A percentile compares a stretch with the other conserved stretches of the same genome.
Evolutionary conservation across 805 yeast species (phyloP).

Genomic region (Lipomyces sp.): DNA sequence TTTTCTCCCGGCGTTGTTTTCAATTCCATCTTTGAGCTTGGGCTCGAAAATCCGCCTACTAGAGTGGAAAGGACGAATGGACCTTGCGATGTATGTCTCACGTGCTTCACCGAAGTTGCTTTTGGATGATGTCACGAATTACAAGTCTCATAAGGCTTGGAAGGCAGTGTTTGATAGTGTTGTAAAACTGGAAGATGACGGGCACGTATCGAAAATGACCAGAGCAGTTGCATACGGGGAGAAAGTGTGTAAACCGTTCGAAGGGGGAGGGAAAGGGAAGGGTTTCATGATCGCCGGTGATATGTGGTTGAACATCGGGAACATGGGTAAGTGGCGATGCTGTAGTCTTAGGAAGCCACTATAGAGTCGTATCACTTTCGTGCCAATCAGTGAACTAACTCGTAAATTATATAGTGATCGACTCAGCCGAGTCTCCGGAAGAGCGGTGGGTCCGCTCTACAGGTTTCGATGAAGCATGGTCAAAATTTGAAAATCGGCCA

Average conservation of each 20-base stretch:
- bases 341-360: background rate
- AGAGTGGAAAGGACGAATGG: background rate
- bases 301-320: constrained; percentile 1
- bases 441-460: background rate
- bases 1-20: background rate
- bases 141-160: background rate
- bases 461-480: background rate
- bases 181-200: background rate
- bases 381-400: background rate
- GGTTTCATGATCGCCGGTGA: background rate
- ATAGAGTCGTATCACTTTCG: background rate
- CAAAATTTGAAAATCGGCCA: background rate
- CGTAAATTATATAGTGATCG: background rate
- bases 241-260: background rate
- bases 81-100: constrained; percentile 1
- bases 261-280: background rate
- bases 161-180: background rate
- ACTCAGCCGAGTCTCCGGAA: background rate
- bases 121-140: background rate
- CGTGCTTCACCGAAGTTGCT: background rate
- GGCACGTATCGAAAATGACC: background rate
- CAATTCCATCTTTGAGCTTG: background rate
- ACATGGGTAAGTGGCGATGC: background rate
- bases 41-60: background rate
- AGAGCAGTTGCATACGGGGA: constrained; percentile 1